Evolutionary conservation across 2,329 filamentous ascomycete genomes (phyloP), one percentile per base, ranked within the genome.

Genomic region (Arthrobotrys musiformis): DNA sequence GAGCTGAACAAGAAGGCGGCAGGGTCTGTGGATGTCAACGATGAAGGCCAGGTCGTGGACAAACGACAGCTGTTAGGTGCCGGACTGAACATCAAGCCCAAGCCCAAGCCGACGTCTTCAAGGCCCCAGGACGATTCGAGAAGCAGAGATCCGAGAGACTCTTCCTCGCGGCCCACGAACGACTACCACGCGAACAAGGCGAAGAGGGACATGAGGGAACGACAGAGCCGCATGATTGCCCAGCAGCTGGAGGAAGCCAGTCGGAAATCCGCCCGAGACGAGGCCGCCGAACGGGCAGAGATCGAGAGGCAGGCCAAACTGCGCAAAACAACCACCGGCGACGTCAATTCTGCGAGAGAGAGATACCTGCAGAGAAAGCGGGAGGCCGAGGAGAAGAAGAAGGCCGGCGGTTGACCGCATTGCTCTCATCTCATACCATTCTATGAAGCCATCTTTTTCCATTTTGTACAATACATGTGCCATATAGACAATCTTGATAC

Each of bases 21-120:
- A 15, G 82, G 85, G 0, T 85, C 86, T 2, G 87, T 95, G 42
- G 87, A 89, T 6, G 84, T 94, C 80, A 94, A 94, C 81, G 92
- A 95, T 78, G 92, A 95, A 42, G 92, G 92, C 0, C 89, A 94
- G 82, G 90, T 95, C 1, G 90, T 93, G 26, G 92, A 96, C 82
- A 94, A 93, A 85, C 87, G 92, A n/a, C 90, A 95, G 82, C 85
- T 95, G 7, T 87, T 96, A 5, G 87, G 85, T 54, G 91, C 92
- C 5, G 92, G 92, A 26, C 86, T 96, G 62, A 96, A 96, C 80
- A 84, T 95, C 17, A 87, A 87, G 60, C 85, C 87, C 0, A 90
- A 89, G 82, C 90, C 90, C 80, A 89, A 89, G 82, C 81, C 82
- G 8, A 84, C 87, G 69, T 82, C 83, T 15, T 79, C 82, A 56